phyloP scores from a whole-genome alignment of 1,284 basidiomycete species.

The Cryptococcus sp. region DNA sequence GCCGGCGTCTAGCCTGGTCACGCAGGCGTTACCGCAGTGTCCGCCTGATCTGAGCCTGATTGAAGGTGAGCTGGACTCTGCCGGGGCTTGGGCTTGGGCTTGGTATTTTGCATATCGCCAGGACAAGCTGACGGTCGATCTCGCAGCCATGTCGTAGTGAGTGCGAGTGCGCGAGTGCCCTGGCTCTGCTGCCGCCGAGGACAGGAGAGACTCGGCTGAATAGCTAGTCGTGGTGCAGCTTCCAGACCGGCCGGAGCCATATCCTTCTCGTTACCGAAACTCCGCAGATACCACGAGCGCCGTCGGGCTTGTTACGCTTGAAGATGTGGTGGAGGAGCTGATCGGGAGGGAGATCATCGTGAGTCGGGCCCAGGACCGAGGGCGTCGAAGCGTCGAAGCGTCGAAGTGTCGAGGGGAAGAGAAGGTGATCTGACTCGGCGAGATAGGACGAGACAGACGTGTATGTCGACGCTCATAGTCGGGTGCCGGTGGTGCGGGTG shows the following conservation, averaged over 20 bases:
- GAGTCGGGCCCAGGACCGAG: too few species aligned
- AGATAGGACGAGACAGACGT: conserved; percentile 46
- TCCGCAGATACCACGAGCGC: conserved; percentile 70
- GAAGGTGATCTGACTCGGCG: not conserved
- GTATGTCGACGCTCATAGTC: conserved; percentile 43
- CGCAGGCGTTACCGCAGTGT: conserved; percentile 69
- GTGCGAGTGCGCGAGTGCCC: not conserved
- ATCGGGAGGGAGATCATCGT: conserved; percentile 47
- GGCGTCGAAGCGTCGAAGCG: too few species aligned
- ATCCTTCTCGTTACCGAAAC: conserved; percentile 76
- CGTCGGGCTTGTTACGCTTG: conserved; percentile 66
- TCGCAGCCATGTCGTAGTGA: conserved; percentile 30
- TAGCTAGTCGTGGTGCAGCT: conserved; percentile 42
- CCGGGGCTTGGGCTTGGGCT: too few species aligned
- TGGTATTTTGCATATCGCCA: too few species aligned
- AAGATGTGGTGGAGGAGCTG: conserved; percentile 53
- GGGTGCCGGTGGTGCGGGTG: conserved; percentile 36
- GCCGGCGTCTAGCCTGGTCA: conserved; percentile 65
- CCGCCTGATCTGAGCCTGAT: conserved; percentile 52
- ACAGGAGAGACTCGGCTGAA: not conserved
- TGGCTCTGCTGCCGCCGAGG: not conserved
- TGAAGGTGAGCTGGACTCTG: conserved; percentile 41
- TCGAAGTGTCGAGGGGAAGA: too few species aligned
- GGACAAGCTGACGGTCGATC: not conserved
- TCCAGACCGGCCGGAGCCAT: conserved; percentile 90